A percentile compares a stretch with the other conserved stretches of the same genome.
Conservation (phyloP, 495 filamentous ascomycete genomes). For the Pseudoneurospora amorphoporcata region DNA sequence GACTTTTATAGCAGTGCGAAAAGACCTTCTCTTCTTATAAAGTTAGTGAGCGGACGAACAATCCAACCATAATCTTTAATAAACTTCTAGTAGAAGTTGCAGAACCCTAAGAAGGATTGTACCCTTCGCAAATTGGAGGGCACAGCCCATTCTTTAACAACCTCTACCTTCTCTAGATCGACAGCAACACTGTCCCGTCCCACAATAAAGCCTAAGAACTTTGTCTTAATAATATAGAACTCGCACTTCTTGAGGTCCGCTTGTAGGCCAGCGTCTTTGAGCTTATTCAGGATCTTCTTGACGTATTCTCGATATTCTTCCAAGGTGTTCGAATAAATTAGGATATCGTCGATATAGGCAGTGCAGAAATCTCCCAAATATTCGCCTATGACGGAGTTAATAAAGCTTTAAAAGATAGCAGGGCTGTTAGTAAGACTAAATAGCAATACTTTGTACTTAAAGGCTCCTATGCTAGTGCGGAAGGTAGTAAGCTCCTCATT, state of each 20-base stretch:
- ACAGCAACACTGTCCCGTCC: neutral
- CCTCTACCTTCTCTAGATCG: neutral
- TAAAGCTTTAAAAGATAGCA: too few relatives aligned
- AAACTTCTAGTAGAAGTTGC: constrained; percentile 6
- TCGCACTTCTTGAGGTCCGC: constrained; percentile 21
- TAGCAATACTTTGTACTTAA: too few relatives aligned
- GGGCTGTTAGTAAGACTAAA: too few relatives aligned
- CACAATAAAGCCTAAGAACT: constrained; percentile 19
- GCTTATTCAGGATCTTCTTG: constrained; percentile 3
- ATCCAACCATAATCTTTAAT: neutral
- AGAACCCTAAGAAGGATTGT: constrained; percentile 1
- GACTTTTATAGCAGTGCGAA: too few relatives aligned
- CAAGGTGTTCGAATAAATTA: neutral
- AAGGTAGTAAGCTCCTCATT: too few relatives aligned
- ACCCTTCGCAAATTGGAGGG: neutral
- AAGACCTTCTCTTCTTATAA: too few relatives aligned
- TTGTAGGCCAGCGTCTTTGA: constrained; percentile 11
- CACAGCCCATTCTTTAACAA: neutral
- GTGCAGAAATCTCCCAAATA: too few relatives aligned
- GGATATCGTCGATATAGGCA: neutral
- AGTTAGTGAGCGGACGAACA: neutral
- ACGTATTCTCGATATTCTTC: neutral
- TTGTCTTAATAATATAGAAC: constrained; percentile 15
- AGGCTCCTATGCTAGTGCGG: too few relatives aligned
- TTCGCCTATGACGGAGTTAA: too few relatives aligned